Conservation (phyloP, 495 filamentous ascomycete species). For the Poronia punctata region DNA sequence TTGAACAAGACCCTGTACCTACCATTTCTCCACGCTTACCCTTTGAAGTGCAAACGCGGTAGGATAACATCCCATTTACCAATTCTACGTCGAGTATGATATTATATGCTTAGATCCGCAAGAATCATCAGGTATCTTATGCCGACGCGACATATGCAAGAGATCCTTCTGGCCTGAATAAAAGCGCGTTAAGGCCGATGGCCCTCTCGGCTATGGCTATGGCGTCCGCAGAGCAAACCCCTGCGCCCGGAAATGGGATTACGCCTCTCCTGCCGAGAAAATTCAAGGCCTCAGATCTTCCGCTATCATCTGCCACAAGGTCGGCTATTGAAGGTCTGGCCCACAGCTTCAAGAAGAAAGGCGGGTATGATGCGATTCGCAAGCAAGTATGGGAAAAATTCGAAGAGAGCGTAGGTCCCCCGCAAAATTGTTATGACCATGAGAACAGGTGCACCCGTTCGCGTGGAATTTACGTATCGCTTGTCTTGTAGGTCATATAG, state of each 20-base stretch:
- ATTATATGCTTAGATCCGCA: too few relatives aligned
- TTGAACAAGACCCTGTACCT: too few relatives aligned
- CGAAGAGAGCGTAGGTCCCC: slow-evolving; percentile 57
- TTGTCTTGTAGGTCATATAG: neutral
- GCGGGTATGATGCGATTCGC: slow-evolving; percentile 76
- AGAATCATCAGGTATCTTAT: too few relatives aligned
- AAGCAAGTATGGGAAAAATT: slow-evolving; percentile 78
- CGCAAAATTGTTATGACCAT: neutral
- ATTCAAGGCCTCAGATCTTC: slow-evolving; percentile 79
- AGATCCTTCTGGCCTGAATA: too few relatives aligned
- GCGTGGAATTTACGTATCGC: too few relatives aligned
- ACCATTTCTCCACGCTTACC: too few relatives aligned
- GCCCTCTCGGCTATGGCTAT: slow-evolving; percentile 28
- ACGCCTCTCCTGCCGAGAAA: slow-evolving; percentile 49
- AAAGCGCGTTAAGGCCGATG: slow-evolving; percentile 14
- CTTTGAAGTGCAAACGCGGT: too few relatives aligned
- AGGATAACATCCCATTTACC: too few relatives aligned
- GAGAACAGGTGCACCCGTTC: slow-evolving; percentile 2
- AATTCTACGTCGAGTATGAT: too few relatives aligned
- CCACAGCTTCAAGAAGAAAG: slow-evolving; percentile 84
- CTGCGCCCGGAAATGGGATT: slow-evolving; percentile 29
- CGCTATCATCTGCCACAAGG: slow-evolving; percentile 63
- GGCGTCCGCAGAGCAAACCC: slow-evolving; percentile 35
- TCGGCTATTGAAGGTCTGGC: slow-evolving; percentile 70
- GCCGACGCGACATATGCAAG: too few relatives aligned